Evolutionary conservation across 2,329 filamentous ascomycete genomes (phyloP), one percentile per base, ranked within the genome.

Genomic region (Clonostachys byssicola): DNA sequence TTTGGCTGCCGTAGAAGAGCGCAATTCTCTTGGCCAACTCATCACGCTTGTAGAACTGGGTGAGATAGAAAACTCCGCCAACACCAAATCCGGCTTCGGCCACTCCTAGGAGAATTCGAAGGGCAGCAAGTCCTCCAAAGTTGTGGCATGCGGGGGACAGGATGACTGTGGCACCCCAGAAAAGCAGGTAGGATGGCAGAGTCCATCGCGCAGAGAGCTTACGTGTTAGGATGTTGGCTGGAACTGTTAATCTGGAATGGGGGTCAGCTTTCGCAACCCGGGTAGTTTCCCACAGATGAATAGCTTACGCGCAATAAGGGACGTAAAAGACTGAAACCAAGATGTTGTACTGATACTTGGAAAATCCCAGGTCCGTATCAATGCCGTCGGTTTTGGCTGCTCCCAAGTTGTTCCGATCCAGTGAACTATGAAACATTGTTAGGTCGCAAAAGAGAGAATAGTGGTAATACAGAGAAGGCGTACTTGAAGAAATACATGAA

Each of bases 1-100:
- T 88, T 23, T 79, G 83, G 0, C 86, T 86, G 0, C 86, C 87
- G 55, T 91, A 92, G 69, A 90, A 90, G 52, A 89, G 67, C 44
- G 85, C 85, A 3, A 56, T 65, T 3, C 72, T 60, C 5, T 72
- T 59, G 0, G 71, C 72, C 2, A 74, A 59, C 49, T 74, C 71
- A 34, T 68, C 68, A 18, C 71, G 65, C 16, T 70, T 69, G 52
- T 77, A 81, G 41, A 81, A 80, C 0, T 76, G 64, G 0, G 77
- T 64, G 60, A 72, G 56, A 63, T 73, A 81, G 58, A 78, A 80
- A 4, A 80, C 74, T 13, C 74, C 71, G 0, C 74, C 68, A 5
- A 75, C 71, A 49, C 77, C 78, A 60, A 80, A 81, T 2, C 74
- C 77, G 3, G 76, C 75, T 58, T 81, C 78, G 8, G 65, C 63